Percentiles rank a stretch among this genome's conserved stretches.
Evolutionary conservation across 2,329 filamentous ascomycete genomes (phyloP).

Genomic region (Fusarium transvaalense): DNA sequence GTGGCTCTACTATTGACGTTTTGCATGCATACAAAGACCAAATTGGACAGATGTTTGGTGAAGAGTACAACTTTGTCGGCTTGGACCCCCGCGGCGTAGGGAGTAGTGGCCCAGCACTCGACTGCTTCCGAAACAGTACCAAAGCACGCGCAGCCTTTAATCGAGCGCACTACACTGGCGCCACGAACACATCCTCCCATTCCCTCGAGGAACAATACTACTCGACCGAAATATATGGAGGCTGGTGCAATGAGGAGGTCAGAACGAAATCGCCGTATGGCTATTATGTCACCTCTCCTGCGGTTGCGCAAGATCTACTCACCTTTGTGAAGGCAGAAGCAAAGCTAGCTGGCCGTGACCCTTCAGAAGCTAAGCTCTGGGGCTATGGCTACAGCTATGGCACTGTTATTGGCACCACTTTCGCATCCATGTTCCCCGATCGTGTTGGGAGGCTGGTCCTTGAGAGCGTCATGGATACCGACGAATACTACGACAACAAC

Average conservation of each 20-base stretch:
- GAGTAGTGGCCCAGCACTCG: background rate
- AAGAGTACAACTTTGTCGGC: background rate
- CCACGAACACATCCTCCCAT: background rate
- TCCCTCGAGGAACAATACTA: background rate
- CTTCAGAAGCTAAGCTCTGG: background rate
- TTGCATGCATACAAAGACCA: background rate
- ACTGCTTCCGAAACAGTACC: background rate
- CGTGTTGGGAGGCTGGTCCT: slow-evolving; percentile 34
- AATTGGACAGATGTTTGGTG: background rate
- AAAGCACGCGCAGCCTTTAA: background rate
- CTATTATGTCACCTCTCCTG: background rate
- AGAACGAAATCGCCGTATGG: background rate
- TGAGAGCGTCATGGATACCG: background rate
- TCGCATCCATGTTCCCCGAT: slow-evolving; percentile 41
- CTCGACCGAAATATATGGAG: background rate
- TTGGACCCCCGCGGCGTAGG: background rate
- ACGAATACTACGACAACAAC: background rate
- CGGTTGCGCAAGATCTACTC: background rate
- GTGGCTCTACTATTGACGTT: background rate
- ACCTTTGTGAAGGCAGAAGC: background rate
- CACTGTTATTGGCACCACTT: slow-evolving; percentile 32
- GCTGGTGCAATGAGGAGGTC: background rate
- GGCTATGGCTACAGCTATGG: slow-evolving; percentile 22
- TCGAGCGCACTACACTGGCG: background rate
- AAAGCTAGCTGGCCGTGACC: background rate